Base-by-base conservation (phyloP, 1,284 basidiomycete species). In the Apiotrichum siamense region DNA sequence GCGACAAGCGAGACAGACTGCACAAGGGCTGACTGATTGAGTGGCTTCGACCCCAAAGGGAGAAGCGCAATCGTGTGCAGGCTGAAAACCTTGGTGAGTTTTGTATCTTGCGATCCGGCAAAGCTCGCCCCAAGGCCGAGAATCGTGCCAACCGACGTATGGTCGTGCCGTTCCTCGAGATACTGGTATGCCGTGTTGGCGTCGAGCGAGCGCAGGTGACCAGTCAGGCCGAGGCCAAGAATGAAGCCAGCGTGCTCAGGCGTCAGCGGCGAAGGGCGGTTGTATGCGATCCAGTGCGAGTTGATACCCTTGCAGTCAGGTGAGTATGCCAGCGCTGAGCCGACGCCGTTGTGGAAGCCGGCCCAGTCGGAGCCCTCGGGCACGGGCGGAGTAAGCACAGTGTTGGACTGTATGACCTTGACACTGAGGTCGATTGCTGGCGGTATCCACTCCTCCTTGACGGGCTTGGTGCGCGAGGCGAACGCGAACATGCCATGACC, bases 341-440 rank as follows among this genome's bases (percentile, higher is more conserved):
- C 88, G 0, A 96, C 93, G 17, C 96, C 96, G 57, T 96, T 94
- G 74, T 98, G 93, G 72, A 99, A 99, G 55, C 92, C 87, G 17
- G 91, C 91, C 96, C 94, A 99, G 50, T 81, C 83, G 10, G 83
- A 73, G 33, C 83, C 84, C 38, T 94, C 92, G 3, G 78, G 69
- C 33, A 87, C 78, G 45, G 68, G 66, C 7, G 69, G 64, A 47
- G 57, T 83, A 75, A 25, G 86, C 82, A 63, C 50, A 12, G 60
- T 53, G 42, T 67, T 70, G 18, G 52, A 56, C 1, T 67, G 69
- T 50, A 86, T 81, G 17, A 92, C 72, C 40, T 84, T 83, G 60
- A 91, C 80, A 7, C 81, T 77, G 57, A 84, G 85, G 62, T 93
- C 87, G 55, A 94, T 79, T 63, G 85, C 84, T 1, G 89, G 86